Conservation (phyloP, 2,329 filamentous ascomycete species). For the Chaetomiaceae sp. region DNA sequence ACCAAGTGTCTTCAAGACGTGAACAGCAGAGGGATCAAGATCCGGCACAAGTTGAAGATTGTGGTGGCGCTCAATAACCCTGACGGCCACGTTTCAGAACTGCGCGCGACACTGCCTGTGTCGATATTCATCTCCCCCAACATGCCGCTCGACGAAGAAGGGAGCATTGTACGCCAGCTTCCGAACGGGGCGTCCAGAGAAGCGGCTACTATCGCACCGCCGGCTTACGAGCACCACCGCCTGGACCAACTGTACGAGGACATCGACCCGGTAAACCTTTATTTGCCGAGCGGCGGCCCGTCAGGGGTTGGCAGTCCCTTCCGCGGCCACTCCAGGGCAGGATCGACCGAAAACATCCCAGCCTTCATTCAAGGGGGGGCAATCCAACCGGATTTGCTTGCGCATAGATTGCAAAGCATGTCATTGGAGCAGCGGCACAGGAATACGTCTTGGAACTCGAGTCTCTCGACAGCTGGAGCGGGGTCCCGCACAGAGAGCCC, state of each 20-base stretch:
- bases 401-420: conserved; percentile 66
- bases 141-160: conserved; percentile 81
- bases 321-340: conserved; percentile 64
- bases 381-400: conserved; percentile 52
- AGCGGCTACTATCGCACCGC: conserved; percentile 70
- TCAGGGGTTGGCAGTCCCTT: conserved; percentile 80
- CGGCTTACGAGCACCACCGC: conserved; percentile 83
- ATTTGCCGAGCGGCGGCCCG: conserved; percentile 62
- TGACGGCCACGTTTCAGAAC: conserved; percentile 90
- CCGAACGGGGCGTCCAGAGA: conserved; percentile 50
- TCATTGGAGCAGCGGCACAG: conserved; percentile 46
- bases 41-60: conserved; percentile 88
- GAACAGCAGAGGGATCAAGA: conserved; percentile 82
- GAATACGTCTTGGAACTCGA: conserved; percentile 44
- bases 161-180: conserved; percentile 66
- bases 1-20: conserved; percentile 85
- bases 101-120: conserved; percentile 84
- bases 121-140: conserved; percentile 95
- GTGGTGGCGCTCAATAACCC: conserved; percentile 90
- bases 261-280: conserved; percentile 74
- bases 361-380: conserved; percentile 47
- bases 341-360: conserved; percentile 76
- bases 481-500: conserved; percentile 29
- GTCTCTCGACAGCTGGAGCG: conserved; percentile 41
- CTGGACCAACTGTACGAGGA: conserved; percentile 89